These are phyloP conservation scores for Eustoma russellianum DNA, from an alignment of 257 asterid genomes.

Conservation along the genomic window DNA sequence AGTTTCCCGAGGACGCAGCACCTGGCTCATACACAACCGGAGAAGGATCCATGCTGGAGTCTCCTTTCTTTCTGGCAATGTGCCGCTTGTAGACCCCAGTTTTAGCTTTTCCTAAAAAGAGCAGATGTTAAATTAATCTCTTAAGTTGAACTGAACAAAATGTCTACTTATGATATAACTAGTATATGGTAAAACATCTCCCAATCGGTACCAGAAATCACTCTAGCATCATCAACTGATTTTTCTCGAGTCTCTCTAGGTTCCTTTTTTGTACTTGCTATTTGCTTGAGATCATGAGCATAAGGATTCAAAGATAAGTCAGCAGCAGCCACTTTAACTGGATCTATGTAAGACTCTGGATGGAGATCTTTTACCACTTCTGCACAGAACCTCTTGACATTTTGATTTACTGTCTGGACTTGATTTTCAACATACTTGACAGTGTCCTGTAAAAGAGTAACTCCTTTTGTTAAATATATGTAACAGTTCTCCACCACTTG, in stretches of 20 bases:
- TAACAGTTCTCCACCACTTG: no score
- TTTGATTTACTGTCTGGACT: slow-evolving; percentile 61
- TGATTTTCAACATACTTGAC: slow-evolving; percentile 67
- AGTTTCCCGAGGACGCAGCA: slow-evolving; percentile 19
- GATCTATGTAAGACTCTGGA: slow-evolving; percentile 36
- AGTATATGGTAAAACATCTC: neutral
- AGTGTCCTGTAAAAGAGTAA: slow-evolving; percentile 46
- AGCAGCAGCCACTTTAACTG: slow-evolving; percentile 39
- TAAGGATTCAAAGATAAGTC: slow-evolving; percentile 40
- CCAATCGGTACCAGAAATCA: slow-evolving; percentile 18
- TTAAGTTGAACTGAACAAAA: no score
- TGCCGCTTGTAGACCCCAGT: slow-evolving; percentile 38
- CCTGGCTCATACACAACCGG: slow-evolving; percentile 10
- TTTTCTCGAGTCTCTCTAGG: slow-evolving; percentile 19
- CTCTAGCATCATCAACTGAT: slow-evolving; percentile 29
- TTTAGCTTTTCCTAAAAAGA: slow-evolving; percentile 22
- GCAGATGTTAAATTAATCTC: slow-evolving; percentile 6
- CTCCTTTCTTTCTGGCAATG: slow-evolving; percentile 38
- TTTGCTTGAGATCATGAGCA: slow-evolving; percentile 38
- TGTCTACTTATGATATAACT: neutral
- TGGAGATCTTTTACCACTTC: slow-evolving; percentile 69
- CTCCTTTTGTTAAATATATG: no score
- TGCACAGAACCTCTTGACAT: slow-evolving; percentile 63
- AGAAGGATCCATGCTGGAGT: slow-evolving; percentile 19
- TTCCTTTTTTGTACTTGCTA: slow-evolving; percentile 20